Percentiles rank a stretch among this genome's conserved stretches.
phyloP scores from a whole-genome alignment of 2,329 filamentous ascomycete genomes.

The Cadophora luteo-olivacea region DNA sequence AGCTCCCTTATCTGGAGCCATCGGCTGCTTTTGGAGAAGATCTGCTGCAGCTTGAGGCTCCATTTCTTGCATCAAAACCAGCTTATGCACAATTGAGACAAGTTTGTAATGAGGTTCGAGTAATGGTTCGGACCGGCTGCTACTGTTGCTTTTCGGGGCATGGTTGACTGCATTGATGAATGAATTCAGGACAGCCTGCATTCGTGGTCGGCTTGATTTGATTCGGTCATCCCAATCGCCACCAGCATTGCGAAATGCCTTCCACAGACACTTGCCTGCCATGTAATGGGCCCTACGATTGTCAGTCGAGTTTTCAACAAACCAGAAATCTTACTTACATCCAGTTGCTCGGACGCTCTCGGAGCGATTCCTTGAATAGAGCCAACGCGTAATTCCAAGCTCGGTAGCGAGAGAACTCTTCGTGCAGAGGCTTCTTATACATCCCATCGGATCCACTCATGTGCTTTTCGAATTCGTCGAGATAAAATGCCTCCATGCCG shows the following conservation, averaged over 20 bases:
- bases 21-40: slow-evolving; percentile 45
- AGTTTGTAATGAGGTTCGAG: slow-evolving; percentile 79
- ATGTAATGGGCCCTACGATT: slow-evolving; percentile 66
- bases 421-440: slow-evolving; percentile 63
- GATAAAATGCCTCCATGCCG: slow-evolving; percentile 68
- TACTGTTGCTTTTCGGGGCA: slow-evolving; percentile 64
- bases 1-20: slow-evolving; percentile 41
- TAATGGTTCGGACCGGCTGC: slow-evolving; percentile 67
- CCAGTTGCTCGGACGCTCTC: slow-evolving; percentile 67
- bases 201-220: slow-evolving; percentile 42
- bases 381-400: slow-evolving; percentile 70
- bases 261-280: slow-evolving; percentile 75
- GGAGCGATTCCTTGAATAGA: slow-evolving; percentile 65
- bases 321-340: slow-evolving; percentile 51
- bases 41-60: slow-evolving; percentile 43
- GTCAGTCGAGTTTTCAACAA: slow-evolving; percentile 35
- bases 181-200: slow-evolving; percentile 59
- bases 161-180: slow-evolving; percentile 65
- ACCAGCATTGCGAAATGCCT: slow-evolving; percentile 64
- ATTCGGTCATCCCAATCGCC: slow-evolving; percentile 47
- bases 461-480: slow-evolving; percentile 67
- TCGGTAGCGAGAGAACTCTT: slow-evolving; percentile 61
- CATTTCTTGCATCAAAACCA: slow-evolving; percentile 52
- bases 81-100: slow-evolving; percentile 69
- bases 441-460: slow-evolving; percentile 61